phyloP scores from a whole-genome alignment of 345 rosid genomes.

The Lagerstroemia speciosa region DNA sequence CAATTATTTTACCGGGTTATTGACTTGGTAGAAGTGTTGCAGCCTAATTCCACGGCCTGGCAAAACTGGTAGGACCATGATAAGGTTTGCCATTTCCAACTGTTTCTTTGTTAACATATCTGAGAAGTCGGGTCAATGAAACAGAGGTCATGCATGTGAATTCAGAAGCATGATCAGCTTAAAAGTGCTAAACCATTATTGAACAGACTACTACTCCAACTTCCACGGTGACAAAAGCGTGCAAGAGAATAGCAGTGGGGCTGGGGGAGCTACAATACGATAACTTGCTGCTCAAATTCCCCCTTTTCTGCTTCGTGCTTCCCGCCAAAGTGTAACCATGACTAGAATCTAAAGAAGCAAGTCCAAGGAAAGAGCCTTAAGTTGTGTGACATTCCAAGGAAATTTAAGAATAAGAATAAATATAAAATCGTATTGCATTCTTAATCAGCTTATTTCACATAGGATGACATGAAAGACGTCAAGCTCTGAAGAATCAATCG shows the following conservation, averaged over 20 bases:
- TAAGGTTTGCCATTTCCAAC: background rate
- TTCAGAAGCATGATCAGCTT: background rate
- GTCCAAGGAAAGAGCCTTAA: no score
- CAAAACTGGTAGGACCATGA: background rate
- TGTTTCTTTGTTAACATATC: background rate
- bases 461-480: no score
- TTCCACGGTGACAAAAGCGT: background rate
- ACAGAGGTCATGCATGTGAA: background rate
- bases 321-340: background rate
- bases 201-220: background rate
- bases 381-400: no score
- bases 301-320: background rate
- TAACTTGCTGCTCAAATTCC: background rate
- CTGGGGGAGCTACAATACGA: conserved; percentile 10
- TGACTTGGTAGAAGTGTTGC: no score
- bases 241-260: background rate
- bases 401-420: no score
- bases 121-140: background rate
- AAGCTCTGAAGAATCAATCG: no score
- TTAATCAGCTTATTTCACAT: no score
- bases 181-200: background rate
- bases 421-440: no score
- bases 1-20: no score
- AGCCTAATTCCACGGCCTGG: background rate
- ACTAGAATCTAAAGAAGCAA: background rate